A percentile compares a stretch with the other conserved stretches of the same genome.
These are phyloP conservation scores for Phaeotremella fagi DNA, from an alignment of 768 basidiomycete species.

Conservation along the genomic window DNA sequence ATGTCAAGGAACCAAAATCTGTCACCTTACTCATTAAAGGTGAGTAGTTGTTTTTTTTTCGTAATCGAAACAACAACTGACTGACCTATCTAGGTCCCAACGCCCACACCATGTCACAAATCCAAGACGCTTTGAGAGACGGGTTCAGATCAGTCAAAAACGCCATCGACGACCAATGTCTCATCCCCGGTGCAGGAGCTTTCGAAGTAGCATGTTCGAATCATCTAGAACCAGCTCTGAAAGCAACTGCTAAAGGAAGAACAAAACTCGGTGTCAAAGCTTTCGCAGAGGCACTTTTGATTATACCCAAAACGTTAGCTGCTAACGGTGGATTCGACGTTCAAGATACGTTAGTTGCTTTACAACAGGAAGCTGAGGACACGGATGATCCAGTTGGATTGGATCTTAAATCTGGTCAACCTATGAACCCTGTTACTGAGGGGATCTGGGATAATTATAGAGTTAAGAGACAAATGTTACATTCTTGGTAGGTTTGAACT, in stretches of 20 bases:
- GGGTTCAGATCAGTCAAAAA: conserved; percentile 96
- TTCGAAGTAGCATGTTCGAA: conserved; percentile 91
- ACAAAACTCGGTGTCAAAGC: conserved; percentile 97
- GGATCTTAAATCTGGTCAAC: conserved; percentile 88
- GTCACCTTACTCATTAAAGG: conserved; percentile 95
- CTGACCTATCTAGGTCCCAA: conserved; percentile 62
- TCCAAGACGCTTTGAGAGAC: conserved; percentile 96
- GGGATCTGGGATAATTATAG: conserved; percentile 99
- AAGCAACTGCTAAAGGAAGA: conserved; percentile 83
- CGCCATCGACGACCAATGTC: conserved; percentile 78
- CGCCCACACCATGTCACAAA: conserved; percentile 89
- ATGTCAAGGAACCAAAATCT: conserved; percentile 89
- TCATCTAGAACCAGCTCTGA: conserved; percentile 71
- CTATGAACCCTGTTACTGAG: conserved; percentile 89
- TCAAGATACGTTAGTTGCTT: conserved; percentile 83
- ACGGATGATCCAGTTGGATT: conserved; percentile 88
- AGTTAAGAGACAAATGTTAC: conserved; percentile 97
- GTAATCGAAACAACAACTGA: neutral
- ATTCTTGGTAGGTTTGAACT: conserved; percentile 68
- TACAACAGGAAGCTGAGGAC: conserved; percentile 82
- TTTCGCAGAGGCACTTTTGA: conserved; percentile 85
- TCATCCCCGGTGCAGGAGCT: conserved; percentile 95
- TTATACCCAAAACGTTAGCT: conserved; percentile 95
- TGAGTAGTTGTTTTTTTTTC: conserved; percentile 22
- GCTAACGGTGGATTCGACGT: conserved; percentile 96